Evolutionary conservation across 2,329 filamentous ascomycete genomes (phyloP).

Genomic region (Coniochaeta sp.): DNA sequence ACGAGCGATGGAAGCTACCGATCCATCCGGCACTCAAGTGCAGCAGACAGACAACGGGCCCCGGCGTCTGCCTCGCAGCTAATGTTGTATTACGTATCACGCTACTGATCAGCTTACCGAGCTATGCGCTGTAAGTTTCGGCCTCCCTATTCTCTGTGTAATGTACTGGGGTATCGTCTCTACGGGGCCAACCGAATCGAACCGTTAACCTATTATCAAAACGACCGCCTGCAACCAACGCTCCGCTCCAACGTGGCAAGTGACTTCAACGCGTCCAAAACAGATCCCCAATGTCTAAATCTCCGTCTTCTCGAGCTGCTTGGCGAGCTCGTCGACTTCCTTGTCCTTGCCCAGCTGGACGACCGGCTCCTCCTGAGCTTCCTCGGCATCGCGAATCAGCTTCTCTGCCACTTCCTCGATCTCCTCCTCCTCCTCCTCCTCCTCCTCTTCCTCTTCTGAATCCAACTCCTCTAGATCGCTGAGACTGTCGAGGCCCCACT

Average conservation of each 20-base stretch:
- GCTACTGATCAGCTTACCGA: background rate
- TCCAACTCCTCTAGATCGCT: slow-evolving; percentile 78
- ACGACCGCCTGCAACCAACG: background rate
- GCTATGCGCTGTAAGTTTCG: background rate
- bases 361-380: slow-evolving; percentile 68
- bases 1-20: background rate
- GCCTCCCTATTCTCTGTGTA: background rate
- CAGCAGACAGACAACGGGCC: no score
- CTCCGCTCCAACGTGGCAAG: background rate
- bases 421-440: slow-evolving; percentile 58
- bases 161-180: slow-evolving; percentile 15
- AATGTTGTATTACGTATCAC: no score
- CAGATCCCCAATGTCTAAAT: slow-evolving; percentile 28
- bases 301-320: slow-evolving; percentile 64
- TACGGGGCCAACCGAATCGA: background rate
- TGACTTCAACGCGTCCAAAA: background rate
- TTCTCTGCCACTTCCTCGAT: slow-evolving; percentile 62
- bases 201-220: slow-evolving; percentile 2
- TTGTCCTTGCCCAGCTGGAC: slow-evolving; percentile 58
- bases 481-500: slow-evolving; percentile 79
- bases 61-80: background rate
- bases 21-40: background rate
- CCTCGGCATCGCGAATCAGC: slow-evolving; percentile 60
- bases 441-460: slow-evolving; percentile 55
- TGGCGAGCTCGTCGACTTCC: slow-evolving; percentile 74